Conservation (phyloP, 2,329 filamentous ascomycete genomes). For the Apiospora hydei region DNA sequence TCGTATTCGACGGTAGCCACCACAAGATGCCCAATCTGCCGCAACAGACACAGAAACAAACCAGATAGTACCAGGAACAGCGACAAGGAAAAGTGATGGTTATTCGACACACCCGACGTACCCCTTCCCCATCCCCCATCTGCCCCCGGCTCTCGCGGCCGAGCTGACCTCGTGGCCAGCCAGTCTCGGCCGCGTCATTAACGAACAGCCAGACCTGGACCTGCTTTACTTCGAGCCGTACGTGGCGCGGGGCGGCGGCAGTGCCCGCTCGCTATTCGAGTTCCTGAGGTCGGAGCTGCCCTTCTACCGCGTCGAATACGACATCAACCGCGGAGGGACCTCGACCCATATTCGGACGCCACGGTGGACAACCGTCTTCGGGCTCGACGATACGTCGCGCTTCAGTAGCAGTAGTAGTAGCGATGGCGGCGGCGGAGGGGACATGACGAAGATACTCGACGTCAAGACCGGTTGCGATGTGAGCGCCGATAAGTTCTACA, state of each 20-base stretch:
- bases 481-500: constrained; percentile 59
- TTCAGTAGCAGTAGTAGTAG: constrained; percentile 58
- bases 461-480: constrained; percentile 33
- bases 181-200: constrained; percentile 61
- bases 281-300: constrained; percentile 76
- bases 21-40: neutral
- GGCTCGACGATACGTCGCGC: constrained; percentile 66
- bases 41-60: neutral
- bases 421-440: constrained; percentile 46
- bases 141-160: constrained; percentile 48
- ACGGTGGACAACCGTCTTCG: constrained; percentile 67
- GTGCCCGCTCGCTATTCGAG: constrained; percentile 68
- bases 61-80: neutral
- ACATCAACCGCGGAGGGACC: constrained; percentile 69
- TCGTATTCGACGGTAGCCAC: neutral
- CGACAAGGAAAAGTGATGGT: constrained; percentile 31
- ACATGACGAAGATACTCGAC: constrained; percentile 45
- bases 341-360: constrained; percentile 68
- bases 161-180: constrained; percentile 57
- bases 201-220: constrained; percentile 74
- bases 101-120: constrained; percentile 54
- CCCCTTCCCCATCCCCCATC: constrained; percentile 56
- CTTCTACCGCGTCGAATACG: constrained; percentile 79
- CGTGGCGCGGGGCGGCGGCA: constrained; percentile 56
- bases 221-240: constrained; percentile 80